Evolutionary conservation across 139 green algal species (phyloP).

Genomic region (Chlamydomonas eustigma): DNA sequence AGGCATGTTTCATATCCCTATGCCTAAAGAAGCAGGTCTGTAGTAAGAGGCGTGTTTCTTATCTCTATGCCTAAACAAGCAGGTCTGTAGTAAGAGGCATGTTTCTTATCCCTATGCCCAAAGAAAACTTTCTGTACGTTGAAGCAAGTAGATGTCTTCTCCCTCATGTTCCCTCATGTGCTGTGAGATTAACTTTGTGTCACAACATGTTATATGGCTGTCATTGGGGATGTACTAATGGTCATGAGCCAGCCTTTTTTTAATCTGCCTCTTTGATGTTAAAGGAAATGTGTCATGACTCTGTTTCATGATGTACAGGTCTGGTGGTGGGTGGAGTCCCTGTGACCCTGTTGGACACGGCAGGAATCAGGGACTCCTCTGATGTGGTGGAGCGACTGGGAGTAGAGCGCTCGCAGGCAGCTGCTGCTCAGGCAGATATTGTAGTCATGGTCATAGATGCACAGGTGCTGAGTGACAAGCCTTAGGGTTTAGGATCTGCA

Average conservation of each 20-base stretch:
- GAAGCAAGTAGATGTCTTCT: too few species aligned
- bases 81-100: neutral
- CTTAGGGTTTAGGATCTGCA: neutral
- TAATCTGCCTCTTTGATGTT: too few species aligned
- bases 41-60: neutral
- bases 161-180: too few species aligned
- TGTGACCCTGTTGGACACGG: slow-evolving; percentile 91
- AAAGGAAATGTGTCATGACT: too few species aligned
- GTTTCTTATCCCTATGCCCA: slow-evolving; percentile 93
- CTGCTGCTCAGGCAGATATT: slow-evolving; percentile 71
- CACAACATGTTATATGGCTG: too few species aligned
- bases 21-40: slow-evolving; percentile 80
- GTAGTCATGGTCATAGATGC: slow-evolving; percentile 85
- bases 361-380: slow-evolving; percentile 72
- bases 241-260: too few species aligned
- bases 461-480: too few species aligned
- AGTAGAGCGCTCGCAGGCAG: slow-evolving; percentile 50
- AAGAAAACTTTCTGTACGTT: slow-evolving; percentile 45
- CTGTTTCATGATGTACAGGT: too few species aligned
- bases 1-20: slow-evolving; percentile 80
- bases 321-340: slow-evolving; percentile 78
- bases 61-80: too few species aligned
- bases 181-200: too few species aligned
- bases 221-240: too few species aligned
- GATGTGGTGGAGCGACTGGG: slow-evolving; percentile 86